A percentile compares a stretch with the other conserved stretches of the same genome.
Evolutionary conservation across 208 protist genomes (phyloP).

Genomic region (Entamoeba invadens): DNA sequence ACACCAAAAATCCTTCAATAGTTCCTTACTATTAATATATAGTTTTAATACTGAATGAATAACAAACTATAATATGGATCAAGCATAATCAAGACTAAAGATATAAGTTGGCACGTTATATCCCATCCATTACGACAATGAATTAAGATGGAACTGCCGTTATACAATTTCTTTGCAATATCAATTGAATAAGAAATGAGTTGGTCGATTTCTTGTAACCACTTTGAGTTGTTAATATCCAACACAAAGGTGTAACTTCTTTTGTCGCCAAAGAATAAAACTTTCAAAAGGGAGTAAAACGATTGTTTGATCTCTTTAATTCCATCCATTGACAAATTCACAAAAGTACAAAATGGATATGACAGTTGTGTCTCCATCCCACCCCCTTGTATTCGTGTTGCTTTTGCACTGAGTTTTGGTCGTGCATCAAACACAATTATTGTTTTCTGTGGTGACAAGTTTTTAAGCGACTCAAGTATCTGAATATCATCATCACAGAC

Average conservation of each 20-base stretch:
- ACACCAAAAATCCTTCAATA: slow-evolving; percentile 52
- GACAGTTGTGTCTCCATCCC: not conserved
- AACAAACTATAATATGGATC: slow-evolving; percentile 63
- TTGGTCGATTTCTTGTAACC: slow-evolving; percentile 33
- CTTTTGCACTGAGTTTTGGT: not conserved
- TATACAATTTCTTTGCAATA: not conserved
- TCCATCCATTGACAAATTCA: slow-evolving; percentile 25
- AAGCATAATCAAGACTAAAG: slow-evolving; percentile 62
- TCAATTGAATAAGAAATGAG: slow-evolving; percentile 15
- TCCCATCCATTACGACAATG: slow-evolving; percentile 78
- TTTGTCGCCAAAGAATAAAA: not conserved
- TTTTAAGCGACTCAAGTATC: not conserved
- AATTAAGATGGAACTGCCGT: slow-evolving; percentile 26
- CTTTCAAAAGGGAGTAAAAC: slow-evolving; percentile 28
- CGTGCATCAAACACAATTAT: slow-evolving; percentile 20
- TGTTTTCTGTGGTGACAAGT: not conserved
- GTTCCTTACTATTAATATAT: slow-evolving; percentile 31
- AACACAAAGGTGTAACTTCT: not conserved
- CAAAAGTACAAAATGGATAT: not conserved
- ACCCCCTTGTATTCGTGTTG: not conserved
- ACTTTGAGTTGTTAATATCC: slow-evolving; percentile 30
- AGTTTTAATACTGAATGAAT: not conserved
- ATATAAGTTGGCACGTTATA: slow-evolving; percentile 62
- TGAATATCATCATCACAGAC: not conserved
- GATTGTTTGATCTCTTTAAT: slow-evolving; percentile 47